These are phyloP conservation scores for Pilaira anomala DNA, from an alignment of 192 early-diverging fungal genomes.

Conservation along the genomic window DNA sequence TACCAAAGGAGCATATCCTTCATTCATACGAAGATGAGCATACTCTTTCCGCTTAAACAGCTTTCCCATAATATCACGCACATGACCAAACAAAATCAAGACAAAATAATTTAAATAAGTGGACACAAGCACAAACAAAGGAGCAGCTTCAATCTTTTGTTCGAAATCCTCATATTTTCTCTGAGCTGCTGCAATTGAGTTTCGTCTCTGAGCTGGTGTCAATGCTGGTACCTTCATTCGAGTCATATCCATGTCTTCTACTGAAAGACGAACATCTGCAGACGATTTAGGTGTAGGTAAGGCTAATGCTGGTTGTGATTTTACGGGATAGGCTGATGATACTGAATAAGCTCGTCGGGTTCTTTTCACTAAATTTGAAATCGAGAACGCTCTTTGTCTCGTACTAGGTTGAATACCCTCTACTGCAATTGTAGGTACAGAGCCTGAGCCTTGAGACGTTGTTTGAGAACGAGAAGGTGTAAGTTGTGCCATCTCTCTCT, in stretches of 20 bases:
- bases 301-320: constrained; percentile 9
- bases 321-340: constrained; percentile 32
- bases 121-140: constrained; percentile 70
- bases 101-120: constrained; percentile 87
- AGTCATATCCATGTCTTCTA: constrained; percentile 1
- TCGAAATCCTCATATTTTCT: constrained; percentile 38
- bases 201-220: constrained; percentile 30
- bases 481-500: background rate
- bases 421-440: constrained; percentile 1
- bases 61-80: constrained; percentile 79
- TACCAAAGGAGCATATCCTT: constrained; percentile 80
- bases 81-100: constrained; percentile 80
- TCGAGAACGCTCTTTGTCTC: constrained; percentile 18
- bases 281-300: constrained; percentile 28
- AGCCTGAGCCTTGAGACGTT: background rate
- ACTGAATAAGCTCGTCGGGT: constrained; percentile 35
- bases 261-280: constrained; percentile 25
- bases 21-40: constrained; percentile 50
- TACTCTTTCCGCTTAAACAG: constrained; percentile 60
- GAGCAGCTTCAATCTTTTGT: constrained; percentile 43
- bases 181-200: constrained; percentile 21
- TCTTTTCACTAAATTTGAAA: constrained; percentile 17
- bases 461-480: background rate
- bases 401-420: background rate
- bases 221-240: background rate